These are phyloP conservation scores for Paxillus ammoniavirescens DNA, from an alignment of 768 basidiomycete genomes.

Conservation along the genomic window DNA sequence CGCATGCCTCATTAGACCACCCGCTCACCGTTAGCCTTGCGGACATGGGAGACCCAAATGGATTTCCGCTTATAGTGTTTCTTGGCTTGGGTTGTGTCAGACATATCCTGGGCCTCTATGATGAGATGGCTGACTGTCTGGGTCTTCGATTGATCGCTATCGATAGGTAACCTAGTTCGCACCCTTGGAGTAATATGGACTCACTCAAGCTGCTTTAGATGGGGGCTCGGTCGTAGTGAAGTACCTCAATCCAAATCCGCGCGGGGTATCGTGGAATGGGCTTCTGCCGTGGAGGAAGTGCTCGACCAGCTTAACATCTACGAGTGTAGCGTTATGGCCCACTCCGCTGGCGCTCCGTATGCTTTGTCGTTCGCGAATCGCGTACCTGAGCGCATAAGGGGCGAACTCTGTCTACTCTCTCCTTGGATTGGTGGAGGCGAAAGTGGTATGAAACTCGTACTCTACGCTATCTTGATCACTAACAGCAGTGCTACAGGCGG, in stretches of 20 bases:
- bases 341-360: constrained; percentile 94
- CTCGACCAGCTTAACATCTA: constrained; percentile 76
- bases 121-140: constrained; percentile 90
- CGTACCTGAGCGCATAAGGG: constrained; percentile 70
- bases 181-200: constrained; percentile 3
- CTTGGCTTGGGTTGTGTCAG: constrained; percentile 93
- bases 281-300: constrained; percentile 85
- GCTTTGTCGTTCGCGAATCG: constrained; percentile 85
- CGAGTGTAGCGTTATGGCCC: constrained; percentile 88
- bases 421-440: constrained; percentile 97
- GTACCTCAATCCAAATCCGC: constrained; percentile 60
- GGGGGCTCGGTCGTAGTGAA: constrained; percentile 91
- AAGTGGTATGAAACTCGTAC: constrained; percentile 56
- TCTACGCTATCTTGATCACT: constrained; percentile 4
- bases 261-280: constrained; percentile 88
- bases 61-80: constrained; percentile 87
- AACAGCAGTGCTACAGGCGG: constrained; percentile 47
- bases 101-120: constrained; percentile 92
- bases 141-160: constrained; percentile 90
- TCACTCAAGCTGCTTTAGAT: constrained; percentile 43
- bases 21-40: constrained; percentile 89
- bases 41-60: constrained; percentile 83
- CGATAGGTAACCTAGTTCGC: constrained; percentile 62
- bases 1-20: constrained; percentile 72
- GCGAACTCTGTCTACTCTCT: constrained; percentile 84